Base-by-base conservation (phyloP, 2,329 filamentous ascomycete genomes). In the Cephalotrichum gorgonifer region DNA sequence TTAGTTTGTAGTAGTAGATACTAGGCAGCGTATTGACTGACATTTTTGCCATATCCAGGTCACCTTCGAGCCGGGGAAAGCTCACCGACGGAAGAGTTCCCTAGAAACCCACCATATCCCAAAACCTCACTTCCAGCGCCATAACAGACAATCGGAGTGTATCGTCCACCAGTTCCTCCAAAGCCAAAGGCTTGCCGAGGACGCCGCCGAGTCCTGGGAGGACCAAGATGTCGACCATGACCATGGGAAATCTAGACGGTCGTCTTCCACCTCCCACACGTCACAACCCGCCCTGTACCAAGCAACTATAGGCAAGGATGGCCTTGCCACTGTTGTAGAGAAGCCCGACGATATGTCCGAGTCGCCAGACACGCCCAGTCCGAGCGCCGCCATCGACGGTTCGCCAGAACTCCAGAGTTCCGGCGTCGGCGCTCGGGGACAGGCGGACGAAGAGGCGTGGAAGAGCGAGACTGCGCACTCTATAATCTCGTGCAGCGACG, bases 151-250 rank as follows among this genome's bases (percentile, higher is more conserved):
- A 55, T 75, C 75, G 12, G 76, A 81, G 57, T 85, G 81, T 55
- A 71, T 83, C 33, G 81, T 85, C 28, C 81, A 85, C 59, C 76
- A 82, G 50, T 72, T 84, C 46, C 70, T 85, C 52, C 79, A 83
- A 48, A 72, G 65, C 43, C 78, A 83, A 58, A 69, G 70, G 49
- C 64, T 60, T 17, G 62, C 54, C 47, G 60, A 60, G 39, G 53
- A 60, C 50, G 55, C 53, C 27, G 51, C 55, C 39, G 61, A 54
- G 51, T 58, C 58, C n/a, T n/a, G n/a, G n/a, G n/a, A n/a, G n/a
- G n/a, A n/a, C n/a, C n/a, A n/a, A n/a, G n/a, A n/a, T n/a, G n/a
- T n/a, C n/a, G n/a, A n/a, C n/a, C n/a, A n/a, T n/a, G n/a, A n/a
- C n/a, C n/a, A n/a, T n/a, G n/a, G n/a, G n/a, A n/a, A n/a, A n/a